These are phyloP conservation scores for Hansenula sp. DNA, from an alignment of 1,139 yeast species.

Conservation along the genomic window DNA sequence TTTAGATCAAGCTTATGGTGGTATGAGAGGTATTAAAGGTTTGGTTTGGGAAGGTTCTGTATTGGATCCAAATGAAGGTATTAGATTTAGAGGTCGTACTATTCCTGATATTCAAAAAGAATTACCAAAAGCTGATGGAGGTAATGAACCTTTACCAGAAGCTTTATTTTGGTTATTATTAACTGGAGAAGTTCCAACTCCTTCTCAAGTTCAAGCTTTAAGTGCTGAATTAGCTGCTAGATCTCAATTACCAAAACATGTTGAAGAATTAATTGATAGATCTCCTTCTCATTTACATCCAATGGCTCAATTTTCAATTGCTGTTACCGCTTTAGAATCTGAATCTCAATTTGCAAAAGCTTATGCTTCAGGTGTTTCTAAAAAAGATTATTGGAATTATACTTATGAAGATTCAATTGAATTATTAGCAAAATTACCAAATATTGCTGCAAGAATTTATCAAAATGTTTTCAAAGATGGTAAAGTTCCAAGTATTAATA, in stretches of 20 bases:
- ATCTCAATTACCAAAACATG: conserved; percentile 81
- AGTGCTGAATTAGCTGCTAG: conserved; percentile 83
- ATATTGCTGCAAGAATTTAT: conserved; percentile 91
- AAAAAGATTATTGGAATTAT: conserved; percentile 88
- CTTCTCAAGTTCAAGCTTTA: conserved; percentile 67
- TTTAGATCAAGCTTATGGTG: conserved; percentile 97
- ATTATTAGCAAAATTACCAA: conserved; percentile 87
- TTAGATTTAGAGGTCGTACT: conserved; percentile 96
- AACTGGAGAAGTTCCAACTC: conserved; percentile 87
- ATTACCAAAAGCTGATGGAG: conserved; percentile 85
- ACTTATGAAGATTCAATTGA: conserved; percentile 88
- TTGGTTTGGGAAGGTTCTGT: conserved; percentile 99
- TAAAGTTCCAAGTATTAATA: conserved; percentile 63
- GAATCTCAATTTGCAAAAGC: conserved; percentile 90
- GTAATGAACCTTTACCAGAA: conserved; percentile 83
- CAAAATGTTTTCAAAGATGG: conserved; percentile 88
- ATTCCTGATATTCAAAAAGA: conserved; percentile 92
- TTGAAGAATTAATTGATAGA: conserved; percentile 74
- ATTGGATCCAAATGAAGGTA: conserved; percentile 96
- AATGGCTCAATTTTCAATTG: conserved; percentile 95
- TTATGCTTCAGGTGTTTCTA: conserved; percentile 83
- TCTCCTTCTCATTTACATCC: conserved; percentile 90
- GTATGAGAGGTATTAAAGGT: conserved; percentile 98
- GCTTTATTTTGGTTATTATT: conserved; percentile 88
- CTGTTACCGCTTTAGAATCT: conserved; percentile 85